phyloP scores from a whole-genome alignment of 371 early-diverging fungal genomes.

The Basidiobolus heterosporus region DNA sequence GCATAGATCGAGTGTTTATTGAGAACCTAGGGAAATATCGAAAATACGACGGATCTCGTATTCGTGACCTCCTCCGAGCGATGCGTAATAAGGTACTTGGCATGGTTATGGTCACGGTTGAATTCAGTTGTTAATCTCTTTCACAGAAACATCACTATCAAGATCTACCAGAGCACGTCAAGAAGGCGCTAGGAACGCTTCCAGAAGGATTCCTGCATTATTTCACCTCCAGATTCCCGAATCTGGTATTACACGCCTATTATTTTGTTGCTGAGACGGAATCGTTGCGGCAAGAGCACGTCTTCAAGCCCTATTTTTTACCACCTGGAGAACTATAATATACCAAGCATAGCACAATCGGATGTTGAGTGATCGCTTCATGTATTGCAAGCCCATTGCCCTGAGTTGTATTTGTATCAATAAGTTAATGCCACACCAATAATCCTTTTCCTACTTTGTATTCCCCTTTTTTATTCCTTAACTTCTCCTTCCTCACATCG shows the following conservation, averaged over 20 bases:
- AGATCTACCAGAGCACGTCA: constrained; percentile 64
- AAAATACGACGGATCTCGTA: constrained; percentile 70
- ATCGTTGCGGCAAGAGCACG: too few species aligned
- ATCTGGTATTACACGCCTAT: constrained; percentile 60
- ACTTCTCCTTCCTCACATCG: too few species aligned
- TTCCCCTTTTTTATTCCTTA: too few species aligned
- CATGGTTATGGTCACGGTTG: neutral
- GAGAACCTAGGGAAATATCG: constrained; percentile 76
- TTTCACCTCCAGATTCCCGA: constrained; percentile 80
- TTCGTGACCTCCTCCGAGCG: constrained; percentile 79
- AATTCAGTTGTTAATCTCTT: neutral
- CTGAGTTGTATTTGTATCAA: too few species aligned
- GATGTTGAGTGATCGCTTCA: too few species aligned
- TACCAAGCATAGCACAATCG: too few species aligned
- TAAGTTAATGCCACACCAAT: too few species aligned
- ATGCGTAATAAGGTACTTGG: constrained; percentile 75
- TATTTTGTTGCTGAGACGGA: constrained; percentile 13
- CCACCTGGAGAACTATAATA: too few species aligned
- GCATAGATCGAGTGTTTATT: constrained; percentile 58
- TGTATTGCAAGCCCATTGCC: constrained; percentile 48
- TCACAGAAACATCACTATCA: constrained; percentile 88
- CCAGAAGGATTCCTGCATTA: constrained; percentile 78
- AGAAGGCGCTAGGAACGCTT: constrained; percentile 62
- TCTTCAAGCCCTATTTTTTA: too few species aligned
- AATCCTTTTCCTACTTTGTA: too few species aligned